Base-by-base conservation (phyloP, 208 protist species). In the Leishmania tropica region DNA sequence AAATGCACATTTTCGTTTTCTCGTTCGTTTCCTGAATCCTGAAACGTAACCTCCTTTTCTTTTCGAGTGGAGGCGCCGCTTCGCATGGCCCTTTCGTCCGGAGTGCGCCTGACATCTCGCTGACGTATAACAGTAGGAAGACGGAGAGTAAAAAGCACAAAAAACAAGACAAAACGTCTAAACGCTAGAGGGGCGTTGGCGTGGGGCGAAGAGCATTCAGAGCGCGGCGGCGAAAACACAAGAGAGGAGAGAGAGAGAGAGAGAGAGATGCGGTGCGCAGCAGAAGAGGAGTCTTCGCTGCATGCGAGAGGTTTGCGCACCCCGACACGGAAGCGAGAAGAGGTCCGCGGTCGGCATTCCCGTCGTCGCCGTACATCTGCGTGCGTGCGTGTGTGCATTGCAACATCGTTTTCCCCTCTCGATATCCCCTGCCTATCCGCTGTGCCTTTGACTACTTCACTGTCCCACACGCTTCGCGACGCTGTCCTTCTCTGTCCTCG, bases 251-350 rank as follows among this genome's bases (percentile, higher is more conserved):
- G n/a, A n/a, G n/a, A n/a, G 74, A 0, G 42, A 3, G 40, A 58
- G 79, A 70, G 35, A 79, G 62, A 79, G 76, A 65, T 70, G 60
- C 2, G 37, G 21, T 19, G 71, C 54, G 67, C 45, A 75, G 64
- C 51, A 45, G 42, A 45, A 45, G 42, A 45, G 42, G 42, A 45
- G 5, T 45, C 5, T 7, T 45, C 42, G 42, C 5, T 45, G 42
- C 42, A 45, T 45, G 42, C 42, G 0, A 0, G 42, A 45, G 42
- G 42, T 11, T 45, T 5, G 42, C 0, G 42, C 42, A 0, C 42
- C 0, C 42, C 0, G 42, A 45, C 42, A 3, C 42, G 42, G 42
- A 45, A 45, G 42, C 42, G 3, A 24, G 24, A 62, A 62, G 28
- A 81, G 19, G 19, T 53, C 2, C 1, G 60, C 3, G 53, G 8